Conservation (phyloP, 2,329 filamentous ascomycete species). For the Venturia carpophila region DNA sequence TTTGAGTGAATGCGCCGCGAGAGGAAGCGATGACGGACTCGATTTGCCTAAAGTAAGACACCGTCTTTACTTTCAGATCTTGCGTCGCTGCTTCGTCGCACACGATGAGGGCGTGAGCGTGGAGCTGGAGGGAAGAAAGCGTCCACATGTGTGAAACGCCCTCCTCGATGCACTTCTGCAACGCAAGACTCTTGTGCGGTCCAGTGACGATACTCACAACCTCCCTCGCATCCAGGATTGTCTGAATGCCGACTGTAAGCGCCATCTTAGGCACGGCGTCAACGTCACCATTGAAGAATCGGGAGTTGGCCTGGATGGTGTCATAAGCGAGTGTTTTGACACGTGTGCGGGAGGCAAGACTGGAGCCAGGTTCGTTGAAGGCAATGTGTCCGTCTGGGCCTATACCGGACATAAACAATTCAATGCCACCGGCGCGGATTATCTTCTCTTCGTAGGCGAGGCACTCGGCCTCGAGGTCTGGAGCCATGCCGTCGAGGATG, state of each 20-base stretch:
- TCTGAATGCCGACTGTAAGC: slow-evolving; percentile 76
- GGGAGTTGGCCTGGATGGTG: slow-evolving; percentile 75
- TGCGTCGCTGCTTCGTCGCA: slow-evolving; percentile 64
- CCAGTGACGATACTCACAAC: slow-evolving; percentile 78
- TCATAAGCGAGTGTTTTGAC: slow-evolving; percentile 85
- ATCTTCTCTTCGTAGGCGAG: slow-evolving; percentile 74
- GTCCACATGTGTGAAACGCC: slow-evolving; percentile 91
- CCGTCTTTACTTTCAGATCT: slow-evolving; percentile 40
- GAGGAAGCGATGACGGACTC: slow-evolving; percentile 39
- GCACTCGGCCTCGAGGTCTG: slow-evolving; percentile 68
- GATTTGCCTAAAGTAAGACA: slow-evolving; percentile 44
- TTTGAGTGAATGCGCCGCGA: slow-evolving; percentile 36
- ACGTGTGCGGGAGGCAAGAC: slow-evolving; percentile 65
- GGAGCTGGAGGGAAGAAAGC: slow-evolving; percentile 69
- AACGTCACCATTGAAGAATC: slow-evolving; percentile 73
- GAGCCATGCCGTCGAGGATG: slow-evolving; percentile 73
- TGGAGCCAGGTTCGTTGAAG: slow-evolving; percentile 84
- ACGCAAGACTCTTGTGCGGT: slow-evolving; percentile 69
- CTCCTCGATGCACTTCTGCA: slow-evolving; percentile 74
- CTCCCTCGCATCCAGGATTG: slow-evolving; percentile 63
- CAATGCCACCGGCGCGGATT: slow-evolving; percentile 65
- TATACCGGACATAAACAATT: slow-evolving; percentile 78
- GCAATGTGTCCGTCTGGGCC: slow-evolving; percentile 83
- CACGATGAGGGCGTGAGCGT: slow-evolving; percentile 73
- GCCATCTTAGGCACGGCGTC: slow-evolving; percentile 71